Evolutionary conservation across 768 basidiomycete genomes (phyloP), one percentile per base, ranked within the genome.

Genomic region (Glaciozyma martinii): DNA sequence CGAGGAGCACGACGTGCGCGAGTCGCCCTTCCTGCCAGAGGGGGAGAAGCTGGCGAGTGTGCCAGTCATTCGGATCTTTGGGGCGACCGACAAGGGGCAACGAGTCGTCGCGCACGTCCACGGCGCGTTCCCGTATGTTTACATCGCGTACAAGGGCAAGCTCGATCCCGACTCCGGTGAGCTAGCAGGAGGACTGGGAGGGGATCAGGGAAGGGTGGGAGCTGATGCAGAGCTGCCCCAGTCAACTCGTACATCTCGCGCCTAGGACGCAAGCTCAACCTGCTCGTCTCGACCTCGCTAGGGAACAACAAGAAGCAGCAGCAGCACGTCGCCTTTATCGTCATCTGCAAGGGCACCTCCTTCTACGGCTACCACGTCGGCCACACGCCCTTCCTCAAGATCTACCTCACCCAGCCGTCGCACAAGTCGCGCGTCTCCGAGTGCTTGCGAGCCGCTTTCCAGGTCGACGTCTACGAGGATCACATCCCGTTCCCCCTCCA

Each of bases 101-200:
- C 87, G 85, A 73, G 83, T 90, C 25, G 93, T 91, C 74, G 81
- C 93, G 19, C 87, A 95, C 79, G 79, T 98, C 47, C 93, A 95
- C 75, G 90, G 92, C 79, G 87, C 88, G 37, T 94, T 87, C 77
- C 93, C 94, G 1, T 99, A 99, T 77, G 85, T 93, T 76, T 94
- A 83, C 75, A 81, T 94, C 54, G 87, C 90, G 71, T 99, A 94
- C 78, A 71, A 76, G 27, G 87, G 84, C 1, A 81, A 81, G 37
- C 76, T 93, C 74, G 81, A 82, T 53, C 84, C 85, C 0, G 80
- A 79, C 32, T 75, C 82, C 68, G 88, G 90, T 88, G 71, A 72
- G 23, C 21, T 32, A 8, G 54, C 54, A 33, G n/a, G n/a, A n/a
- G n/a, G n/a, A n/a, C n/a, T n/a, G n/a, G n/a, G n/a, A n/a, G n/a